phyloP scores from a whole-genome alignment of 139 green algal species.

The Chlamydomonas sp. region DNA sequence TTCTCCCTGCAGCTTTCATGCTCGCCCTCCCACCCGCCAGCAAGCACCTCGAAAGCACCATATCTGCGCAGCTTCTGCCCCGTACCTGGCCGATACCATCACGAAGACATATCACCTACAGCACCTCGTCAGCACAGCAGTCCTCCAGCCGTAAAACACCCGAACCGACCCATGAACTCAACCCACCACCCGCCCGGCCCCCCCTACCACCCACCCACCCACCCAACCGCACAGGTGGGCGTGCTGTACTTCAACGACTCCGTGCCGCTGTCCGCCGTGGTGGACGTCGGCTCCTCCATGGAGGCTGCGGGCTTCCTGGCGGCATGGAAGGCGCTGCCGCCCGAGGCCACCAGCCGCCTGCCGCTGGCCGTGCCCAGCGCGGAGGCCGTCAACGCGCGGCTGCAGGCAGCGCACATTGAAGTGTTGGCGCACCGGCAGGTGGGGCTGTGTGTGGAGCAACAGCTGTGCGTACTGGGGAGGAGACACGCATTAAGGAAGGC shows the following conservation, averaged over 20 bases:
- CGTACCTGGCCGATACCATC: too few species aligned
- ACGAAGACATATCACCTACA: too few species aligned
- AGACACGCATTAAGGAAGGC: background rate
- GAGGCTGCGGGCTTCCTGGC: slow-evolving; percentile 39
- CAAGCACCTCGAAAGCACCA: too few species aligned
- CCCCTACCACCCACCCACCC: background rate
- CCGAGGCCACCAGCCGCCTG: slow-evolving; percentile 35
- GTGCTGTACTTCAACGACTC: slow-evolving; percentile 91
- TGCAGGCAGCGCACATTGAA: slow-evolving; percentile 69
- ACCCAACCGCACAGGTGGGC: slow-evolving; percentile 63
- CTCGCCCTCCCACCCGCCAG: too few species aligned
- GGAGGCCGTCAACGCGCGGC: slow-evolving; percentile 62
- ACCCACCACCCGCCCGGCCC: background rate
- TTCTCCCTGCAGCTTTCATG: too few species aligned
- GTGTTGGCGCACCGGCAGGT: slow-evolving; percentile 78
- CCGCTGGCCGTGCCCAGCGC: slow-evolving; percentile 49
- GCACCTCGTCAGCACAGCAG: too few species aligned
- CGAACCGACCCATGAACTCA: too few species aligned
- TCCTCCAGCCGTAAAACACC: too few species aligned
- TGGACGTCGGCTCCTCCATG: slow-evolving; percentile 65
- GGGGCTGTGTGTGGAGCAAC: background rate
- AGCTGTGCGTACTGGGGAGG: background rate
- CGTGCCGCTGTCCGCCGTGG: slow-evolving; percentile 69
- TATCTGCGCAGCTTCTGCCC: too few species aligned
- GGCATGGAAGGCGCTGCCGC: slow-evolving; percentile 34